Evolutionary conservation across 768 basidiomycete species (phyloP).

Genomic region (Rhodosporidiobolus odoratus): DNA sequence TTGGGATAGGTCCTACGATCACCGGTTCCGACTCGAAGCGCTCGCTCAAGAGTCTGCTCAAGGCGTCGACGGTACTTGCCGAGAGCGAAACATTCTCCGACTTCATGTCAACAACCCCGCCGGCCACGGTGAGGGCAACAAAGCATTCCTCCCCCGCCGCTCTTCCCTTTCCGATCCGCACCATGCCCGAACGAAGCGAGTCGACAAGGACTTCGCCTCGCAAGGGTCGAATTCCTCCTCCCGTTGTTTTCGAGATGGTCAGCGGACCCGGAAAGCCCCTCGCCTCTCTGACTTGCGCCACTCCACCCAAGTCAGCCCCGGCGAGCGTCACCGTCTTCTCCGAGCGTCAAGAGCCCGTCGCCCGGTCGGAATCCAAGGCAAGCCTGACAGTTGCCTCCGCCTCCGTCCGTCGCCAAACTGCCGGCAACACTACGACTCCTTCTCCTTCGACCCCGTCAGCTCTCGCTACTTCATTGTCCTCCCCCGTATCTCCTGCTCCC

Average conservation of each 20-base stretch:
- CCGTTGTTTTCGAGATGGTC: constrained; percentile 13
- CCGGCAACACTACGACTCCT: neutral
- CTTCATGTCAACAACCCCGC: neutral
- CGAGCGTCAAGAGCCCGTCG: neutral
- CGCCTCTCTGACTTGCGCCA: neutral
- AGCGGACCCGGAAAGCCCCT: neutral
- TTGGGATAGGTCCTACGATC: neutral
- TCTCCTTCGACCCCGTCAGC: neutral
- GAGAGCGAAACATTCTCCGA: constrained; percentile 18
- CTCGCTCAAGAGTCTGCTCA: constrained; percentile 20
- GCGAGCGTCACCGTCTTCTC: constrained; percentile 11
- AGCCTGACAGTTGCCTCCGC: constrained; percentile 1
- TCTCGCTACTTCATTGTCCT: neutral
- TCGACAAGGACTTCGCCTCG: neutral
- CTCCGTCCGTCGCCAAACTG: neutral
- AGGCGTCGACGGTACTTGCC: constrained; percentile 2
- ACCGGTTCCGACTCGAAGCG: constrained; percentile 18
- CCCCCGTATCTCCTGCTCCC: neutral
- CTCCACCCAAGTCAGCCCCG: constrained; percentile 14
- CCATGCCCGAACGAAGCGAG: neutral
- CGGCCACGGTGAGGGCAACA: neutral
- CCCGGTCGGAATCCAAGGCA: constrained; percentile 2
- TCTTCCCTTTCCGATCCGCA: neutral
- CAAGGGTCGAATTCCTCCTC: neutral
- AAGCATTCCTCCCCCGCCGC: neutral